phyloP scores from a whole-genome alignment of 805 yeast species.

The Clavispora vitiphila region DNA sequence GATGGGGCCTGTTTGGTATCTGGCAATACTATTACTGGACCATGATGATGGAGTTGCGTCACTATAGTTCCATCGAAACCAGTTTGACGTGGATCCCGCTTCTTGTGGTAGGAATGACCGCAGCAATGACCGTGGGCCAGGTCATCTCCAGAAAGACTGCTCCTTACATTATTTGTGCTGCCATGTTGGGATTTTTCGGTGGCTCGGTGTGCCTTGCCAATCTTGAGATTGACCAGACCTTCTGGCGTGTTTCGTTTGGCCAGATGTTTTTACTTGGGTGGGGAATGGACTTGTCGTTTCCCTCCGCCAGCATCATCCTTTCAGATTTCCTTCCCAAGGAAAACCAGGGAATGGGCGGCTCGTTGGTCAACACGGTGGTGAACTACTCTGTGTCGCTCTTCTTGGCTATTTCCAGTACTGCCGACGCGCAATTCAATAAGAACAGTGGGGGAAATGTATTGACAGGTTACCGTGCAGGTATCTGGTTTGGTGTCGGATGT shows the following conservation, averaged over 20 bases:
- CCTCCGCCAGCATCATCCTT: conserved; percentile 63
- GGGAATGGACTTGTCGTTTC: conserved; percentile 79
- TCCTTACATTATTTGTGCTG: conserved; percentile 42
- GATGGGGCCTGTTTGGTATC: conserved; percentile 77
- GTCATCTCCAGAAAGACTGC: conserved; percentile 45
- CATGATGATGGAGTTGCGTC: conserved; percentile 46
- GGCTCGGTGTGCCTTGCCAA: conserved; percentile 51
- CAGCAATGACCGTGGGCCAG: conserved; percentile 49
- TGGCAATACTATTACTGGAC: conserved; percentile 64
- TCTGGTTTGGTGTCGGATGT: conserved; percentile 58
- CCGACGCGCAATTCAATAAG: conserved; percentile 31
- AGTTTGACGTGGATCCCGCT: conserved; percentile 41
- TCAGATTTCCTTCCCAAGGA: conserved; percentile 54
- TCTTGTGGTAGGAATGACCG: conserved; percentile 50
- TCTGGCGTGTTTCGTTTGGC: conserved; percentile 54
- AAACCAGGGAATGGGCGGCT: conserved; percentile 77
- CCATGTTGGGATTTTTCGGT: conserved; percentile 51
- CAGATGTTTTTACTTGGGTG: conserved; percentile 52
- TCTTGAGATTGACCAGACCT: conserved; percentile 56
- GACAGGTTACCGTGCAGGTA: conserved; percentile 51
- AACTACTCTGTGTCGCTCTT: conserved; percentile 69
- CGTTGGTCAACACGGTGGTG: conserved; percentile 63
- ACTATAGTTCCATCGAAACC: conserved; percentile 31
- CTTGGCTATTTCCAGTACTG: conserved; percentile 67
- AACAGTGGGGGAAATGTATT: conserved; percentile 14